Conservation (phyloP, 106 monocot species). For the Dendrobium huoshanense region DNA sequence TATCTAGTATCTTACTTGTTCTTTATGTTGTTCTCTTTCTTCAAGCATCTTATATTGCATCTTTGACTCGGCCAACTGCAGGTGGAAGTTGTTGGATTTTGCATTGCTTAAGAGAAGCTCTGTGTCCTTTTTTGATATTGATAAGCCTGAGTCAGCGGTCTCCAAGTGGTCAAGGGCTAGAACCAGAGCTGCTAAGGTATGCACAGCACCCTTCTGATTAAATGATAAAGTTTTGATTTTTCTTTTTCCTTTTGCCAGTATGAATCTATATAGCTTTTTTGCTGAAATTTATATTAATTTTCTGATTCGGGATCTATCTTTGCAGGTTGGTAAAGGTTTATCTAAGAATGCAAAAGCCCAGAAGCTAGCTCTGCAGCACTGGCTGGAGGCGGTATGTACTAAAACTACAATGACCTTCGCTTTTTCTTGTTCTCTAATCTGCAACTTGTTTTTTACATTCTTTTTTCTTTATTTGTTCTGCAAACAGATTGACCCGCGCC, state of each 20-base stretch:
- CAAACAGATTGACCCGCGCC: slow-evolving; percentile 86
- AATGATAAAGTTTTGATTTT: slow-evolving; percentile 1
- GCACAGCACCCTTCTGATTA: background rate
- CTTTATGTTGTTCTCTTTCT: background rate
- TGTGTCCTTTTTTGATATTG: slow-evolving; percentile 81
- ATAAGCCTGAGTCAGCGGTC: slow-evolving; percentile 68
- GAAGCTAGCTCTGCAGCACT: slow-evolving; percentile 95
- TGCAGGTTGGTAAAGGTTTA: slow-evolving; percentile 88
- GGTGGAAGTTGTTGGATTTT: slow-evolving; percentile 97
- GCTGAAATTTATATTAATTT: background rate
- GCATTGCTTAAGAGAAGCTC: slow-evolving; percentile 83
- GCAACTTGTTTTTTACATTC: background rate
- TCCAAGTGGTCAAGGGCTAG: slow-evolving; percentile 84
- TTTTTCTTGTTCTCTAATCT: background rate
- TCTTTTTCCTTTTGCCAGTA: background rate
- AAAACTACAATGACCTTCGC: background rate
- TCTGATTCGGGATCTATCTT: background rate
- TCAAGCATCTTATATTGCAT: background rate
- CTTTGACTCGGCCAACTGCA: slow-evolving; percentile 9
- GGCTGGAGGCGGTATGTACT: slow-evolving; percentile 88
- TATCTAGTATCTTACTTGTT: background rate
- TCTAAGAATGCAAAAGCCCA: slow-evolving; percentile 83
- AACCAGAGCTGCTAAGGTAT: slow-evolving; percentile 86
- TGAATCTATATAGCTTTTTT: slow-evolving; percentile 2
- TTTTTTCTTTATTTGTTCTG: slow-evolving; percentile 2